These are phyloP conservation scores for Penicillium brevicompactum DNA, from an alignment of 2,329 filamentous ascomycete genomes.

Conservation along the genomic window DNA sequence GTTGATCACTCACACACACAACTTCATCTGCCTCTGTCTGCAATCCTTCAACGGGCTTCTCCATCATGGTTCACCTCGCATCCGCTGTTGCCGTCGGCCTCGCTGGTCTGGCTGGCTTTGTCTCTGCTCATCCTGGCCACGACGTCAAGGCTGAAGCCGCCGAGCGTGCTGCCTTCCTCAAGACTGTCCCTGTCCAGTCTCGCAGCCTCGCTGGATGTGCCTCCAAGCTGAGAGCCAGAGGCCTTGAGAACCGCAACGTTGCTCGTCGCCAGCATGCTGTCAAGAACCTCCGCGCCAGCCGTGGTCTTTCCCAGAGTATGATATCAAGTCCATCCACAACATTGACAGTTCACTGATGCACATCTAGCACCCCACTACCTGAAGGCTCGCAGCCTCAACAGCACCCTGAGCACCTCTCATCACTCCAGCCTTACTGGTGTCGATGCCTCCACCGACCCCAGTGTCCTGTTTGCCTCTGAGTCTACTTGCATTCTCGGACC, in stretches of 20 bases:
- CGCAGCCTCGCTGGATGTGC: constrained; percentile 52
- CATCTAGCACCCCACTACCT: constrained; percentile 19
- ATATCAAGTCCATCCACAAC: too few species aligned
- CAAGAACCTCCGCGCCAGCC: constrained; percentile 46
- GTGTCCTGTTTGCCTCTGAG: constrained; percentile 33
- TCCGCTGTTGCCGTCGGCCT: constrained; percentile 27
- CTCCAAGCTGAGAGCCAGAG: constrained; percentile 50
- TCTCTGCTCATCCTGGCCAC: constrained; percentile 53
- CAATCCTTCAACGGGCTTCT: background rate
- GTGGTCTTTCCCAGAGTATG: constrained; percentile 34
- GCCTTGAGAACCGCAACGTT: constrained; percentile 48
- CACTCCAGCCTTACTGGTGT: constrained; percentile 37
- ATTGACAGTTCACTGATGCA: background rate
- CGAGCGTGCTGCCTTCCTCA: constrained; percentile 52
- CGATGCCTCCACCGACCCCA: constrained; percentile 24
- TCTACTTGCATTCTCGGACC: constrained; percentile 54
- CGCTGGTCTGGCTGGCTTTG: constrained; percentile 27
- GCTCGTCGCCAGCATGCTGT: constrained; percentile 48
- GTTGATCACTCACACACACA: background rate
- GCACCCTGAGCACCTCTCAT: constrained; percentile 41
- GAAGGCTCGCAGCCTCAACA: constrained; percentile 39
- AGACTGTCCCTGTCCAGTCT: constrained; percentile 39
- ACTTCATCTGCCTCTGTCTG: background rate
- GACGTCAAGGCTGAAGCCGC: constrained; percentile 52
- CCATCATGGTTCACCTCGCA: constrained; percentile 22